Evolutionary conservation across 768 basidiomycete species (phyloP).

Genomic region (Phylloporus scabripes): DNA sequence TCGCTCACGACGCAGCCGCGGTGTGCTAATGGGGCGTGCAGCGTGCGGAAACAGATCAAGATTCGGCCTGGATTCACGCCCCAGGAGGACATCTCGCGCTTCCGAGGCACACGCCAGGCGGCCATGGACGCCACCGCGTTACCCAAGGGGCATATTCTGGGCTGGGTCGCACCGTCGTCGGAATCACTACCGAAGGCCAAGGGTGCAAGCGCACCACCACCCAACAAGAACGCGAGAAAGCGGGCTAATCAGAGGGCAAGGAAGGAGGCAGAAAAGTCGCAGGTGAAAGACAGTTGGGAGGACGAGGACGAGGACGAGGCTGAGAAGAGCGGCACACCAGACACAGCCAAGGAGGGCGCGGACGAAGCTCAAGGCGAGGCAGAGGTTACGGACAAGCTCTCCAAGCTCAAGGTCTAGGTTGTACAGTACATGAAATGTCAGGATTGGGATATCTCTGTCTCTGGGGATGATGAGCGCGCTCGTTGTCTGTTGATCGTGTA

Average conservation of each 20-base stretch:
- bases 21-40: slow-evolving; percentile 28
- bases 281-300: slow-evolving; percentile 76
- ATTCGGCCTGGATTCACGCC: slow-evolving; percentile 92
- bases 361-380: slow-evolving; percentile 16
- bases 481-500: slow-evolving; percentile 38
- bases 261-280: slow-evolving; percentile 48
- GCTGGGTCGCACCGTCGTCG: slow-evolving; percentile 65
- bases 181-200: slow-evolving; percentile 30
- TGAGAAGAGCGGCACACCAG: slow-evolving; percentile 19
- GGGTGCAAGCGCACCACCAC: slow-evolving; percentile 31
- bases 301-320: slow-evolving; percentile 69
- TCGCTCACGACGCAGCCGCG: slow-evolving; percentile 4
- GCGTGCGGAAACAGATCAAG: slow-evolving; percentile 82
- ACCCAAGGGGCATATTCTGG: slow-evolving; percentile 77
- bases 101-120: slow-evolving; percentile 71
- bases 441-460: slow-evolving; percentile 10
- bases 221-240: slow-evolving; percentile 79
- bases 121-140: slow-evolving; percentile 59
- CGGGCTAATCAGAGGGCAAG: slow-evolving; percentile 77
- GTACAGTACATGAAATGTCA: slow-evolving; percentile 17
- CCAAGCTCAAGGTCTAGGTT: slow-evolving; percentile 49
- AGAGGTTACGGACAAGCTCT: slow-evolving; percentile 45
- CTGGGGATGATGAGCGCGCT: slow-evolving; percentile 9
- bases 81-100: slow-evolving; percentile 88
- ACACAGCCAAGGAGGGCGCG: slow-evolving; percentile 19